Evolutionary conservation across 176 grass and related monocot species (phyloP), one percentile per base, ranked within the genome.

Genomic region (Melocanna baccifera): DNA sequence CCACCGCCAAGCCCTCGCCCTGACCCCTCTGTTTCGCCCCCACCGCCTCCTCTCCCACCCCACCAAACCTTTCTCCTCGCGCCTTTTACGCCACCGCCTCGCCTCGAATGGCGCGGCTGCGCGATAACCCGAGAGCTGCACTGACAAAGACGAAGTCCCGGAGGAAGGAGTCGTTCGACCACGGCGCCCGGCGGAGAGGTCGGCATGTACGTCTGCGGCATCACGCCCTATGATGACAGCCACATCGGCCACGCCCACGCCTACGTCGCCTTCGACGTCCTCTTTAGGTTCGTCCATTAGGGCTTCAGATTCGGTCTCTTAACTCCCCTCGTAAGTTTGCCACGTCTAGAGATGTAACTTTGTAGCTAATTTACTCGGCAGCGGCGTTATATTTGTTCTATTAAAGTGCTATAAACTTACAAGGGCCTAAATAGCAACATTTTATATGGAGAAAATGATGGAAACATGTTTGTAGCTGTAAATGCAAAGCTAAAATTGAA

Each of bases 201-300:
- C 10, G 6, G 66, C 23, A 97, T 97, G 94, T 94, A 97, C 84
- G 90, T 97, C 53, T 94, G 92, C 51, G 94, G 92, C 62, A 77
- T 97, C 67, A 94, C 88, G 22, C 94, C 92, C 26, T 97, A 97
- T 59, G 89, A 97, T 75, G 64, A 89, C 86, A 94, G 94, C 75
- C 94, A 97, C 57, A 62, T 94, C 53, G 94, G 94, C 80, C 92
- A 97, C 62, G 88, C 94, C 40, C 94, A 88, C 28, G 90, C 83
- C 83, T 94, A 97, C 75, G 90, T 97, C 32, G 86, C 90, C 76
- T 97, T 97, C 64, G 92, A 97, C 71, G 90, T 97, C 18, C 76
- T 97, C 12, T 84, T 90, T 76, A 90, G 87, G 94, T 97, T 36
- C 34, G 2, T 36, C 34, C 34, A 4, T 36, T 36, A 36, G 34